A percentile compares a stretch with the other conserved stretches of the same genome.
phyloP scores from a whole-genome alignment of 1,284 basidiomycete species.

The Sanghuangporus weigelae region DNA sequence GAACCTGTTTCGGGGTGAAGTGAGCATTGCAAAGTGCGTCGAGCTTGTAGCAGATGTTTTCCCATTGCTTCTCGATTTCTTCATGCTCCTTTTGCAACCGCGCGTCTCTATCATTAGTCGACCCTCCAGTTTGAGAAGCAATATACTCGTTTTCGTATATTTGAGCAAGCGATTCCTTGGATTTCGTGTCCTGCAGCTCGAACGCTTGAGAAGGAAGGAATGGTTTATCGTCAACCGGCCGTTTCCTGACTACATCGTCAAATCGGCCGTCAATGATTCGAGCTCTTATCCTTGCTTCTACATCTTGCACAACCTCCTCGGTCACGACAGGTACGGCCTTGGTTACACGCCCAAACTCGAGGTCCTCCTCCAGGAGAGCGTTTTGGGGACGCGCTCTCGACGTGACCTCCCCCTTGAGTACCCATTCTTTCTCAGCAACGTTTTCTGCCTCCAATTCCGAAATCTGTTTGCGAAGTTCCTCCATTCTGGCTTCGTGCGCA shows the following conservation, averaged over 20 bases:
- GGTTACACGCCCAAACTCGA: constrained; percentile 90
- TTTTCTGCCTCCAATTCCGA: constrained; percentile 64
- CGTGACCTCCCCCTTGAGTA: constrained; percentile 86
- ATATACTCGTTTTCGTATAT: constrained; percentile 95
- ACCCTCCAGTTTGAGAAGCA: constrained; percentile 52
- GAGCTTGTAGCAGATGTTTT: constrained; percentile 82
- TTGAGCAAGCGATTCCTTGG: constrained; percentile 86
- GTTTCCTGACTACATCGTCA: constrained; percentile 86
- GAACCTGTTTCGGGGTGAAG: constrained; percentile 90
- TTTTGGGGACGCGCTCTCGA: constrained; percentile 84
- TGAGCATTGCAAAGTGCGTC: constrained; percentile 95
- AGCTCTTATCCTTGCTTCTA: constrained; percentile 91
- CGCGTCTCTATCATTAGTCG: constrained; percentile 77
- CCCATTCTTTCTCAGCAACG: constrained; percentile 79
- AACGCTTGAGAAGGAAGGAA: constrained; percentile 90
- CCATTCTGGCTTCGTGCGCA: constrained; percentile 59
- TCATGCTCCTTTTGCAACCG: constrained; percentile 88
- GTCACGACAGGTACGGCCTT: constrained; percentile 89
- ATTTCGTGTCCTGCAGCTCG: constrained; percentile 87
- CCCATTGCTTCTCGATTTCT: constrained; percentile 81
- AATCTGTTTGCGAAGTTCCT: constrained; percentile 63
- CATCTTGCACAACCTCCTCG: constrained; percentile 75
- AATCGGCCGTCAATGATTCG: constrained; percentile 85
- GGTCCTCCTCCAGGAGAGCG: constrained; percentile 88
- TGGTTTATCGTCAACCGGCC: constrained; percentile 75